Base-by-base conservation (phyloP, 177 flowering plant genomes). In the Tripterygium wilfordii region DNA sequence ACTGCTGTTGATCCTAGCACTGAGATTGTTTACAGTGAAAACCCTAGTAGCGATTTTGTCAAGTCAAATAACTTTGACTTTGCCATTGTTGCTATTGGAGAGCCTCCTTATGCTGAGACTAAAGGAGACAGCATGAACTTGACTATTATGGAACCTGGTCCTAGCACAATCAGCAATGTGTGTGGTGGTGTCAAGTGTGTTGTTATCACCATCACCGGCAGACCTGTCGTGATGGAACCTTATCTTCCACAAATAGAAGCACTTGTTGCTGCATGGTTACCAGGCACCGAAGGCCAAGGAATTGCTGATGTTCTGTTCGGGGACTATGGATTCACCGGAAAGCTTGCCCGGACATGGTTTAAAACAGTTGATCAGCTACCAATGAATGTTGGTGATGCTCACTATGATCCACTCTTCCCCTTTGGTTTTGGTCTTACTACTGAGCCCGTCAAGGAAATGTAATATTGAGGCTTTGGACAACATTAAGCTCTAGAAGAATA, bases 51-150 rank as follows among this genome's bases (percentile, higher is more conserved):
- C 2, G 58, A 58, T 12, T 69, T 52, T 23, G 56, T 75, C 4
- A 72, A 69, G 27, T 51, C 71, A 28, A 48, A 54, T 51, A 36
- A 52, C 15, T 75, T 69, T 48, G 48, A 64, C 9, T 67, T 72
- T 10, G 78, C 76, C 21, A 58, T 78, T 27, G 72, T 75, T 1
- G 72, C 63, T 1, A 71, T 78, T 36, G 83, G 83, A 10, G 83
- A 78, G 52, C 64, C 28, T 1, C 69, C 83, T 0, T 77, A 77
- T 42, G 77, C 75, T 2, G 79, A 77, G 29, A 57, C 55, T 1
- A 3, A 2, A 1, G 80, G 83, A 0, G 83, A 78, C 63, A 72
- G 58, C 57, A 0, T 29, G 33, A 72, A 72, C 49, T 56, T 78
- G 31, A 48, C 53, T 5, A 56, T 56, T 26, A 14, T 51, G 3